Base-by-base conservation (phyloP, 441 rosid genomes). In the Pelargonium fulgidum region DNA sequence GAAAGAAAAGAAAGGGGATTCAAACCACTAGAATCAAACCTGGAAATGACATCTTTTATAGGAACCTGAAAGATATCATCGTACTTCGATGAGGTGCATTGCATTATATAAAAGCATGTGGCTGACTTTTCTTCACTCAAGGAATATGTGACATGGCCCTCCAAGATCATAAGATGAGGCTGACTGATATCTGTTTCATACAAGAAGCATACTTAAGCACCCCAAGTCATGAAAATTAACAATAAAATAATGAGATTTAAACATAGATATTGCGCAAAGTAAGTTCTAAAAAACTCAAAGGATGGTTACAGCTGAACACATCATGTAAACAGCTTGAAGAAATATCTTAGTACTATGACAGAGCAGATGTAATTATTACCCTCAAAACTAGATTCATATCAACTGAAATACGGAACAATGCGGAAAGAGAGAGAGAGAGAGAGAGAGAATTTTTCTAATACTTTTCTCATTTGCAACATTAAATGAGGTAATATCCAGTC, bases 71-170 rank as follows among this genome's bases (percentile, higher is more conserved):
- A 68, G 66, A 71, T 56, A 72, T 72, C 62, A 22, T 69, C 78
- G 6, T 65, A 70, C 20, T 76, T 68, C 65, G 77, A 48, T 70
- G 81, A 75, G 63, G 74, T 76, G 81, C 89, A 81, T 73, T 88
- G 89, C 85, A 91, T 80, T 71, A 91, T 86, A 78, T 88, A 93
- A 77, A 93, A 87, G 67, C 84, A 76, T 24, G 83, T 65, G 11
- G 83, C 76, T 20, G 93, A 77, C 81, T 88, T 88, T 74, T 81
- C 90, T 85, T 84, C 84, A 70, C 86, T 82, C 64, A 82, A 67
- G 42, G 97, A 90, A 67, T 75, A 84, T n/a, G 82, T 83, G 70
- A 72, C 73, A 78, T 85, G 87, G 75, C 85, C 85, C 76, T 87
- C 90, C 78, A 88, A 68, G 68, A 91, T 78, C 73, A 65, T 76